Evolutionary conservation across 2,329 filamentous ascomycete genomes (phyloP).

Genomic region (Paracoccidioides brasiliensis): DNA sequence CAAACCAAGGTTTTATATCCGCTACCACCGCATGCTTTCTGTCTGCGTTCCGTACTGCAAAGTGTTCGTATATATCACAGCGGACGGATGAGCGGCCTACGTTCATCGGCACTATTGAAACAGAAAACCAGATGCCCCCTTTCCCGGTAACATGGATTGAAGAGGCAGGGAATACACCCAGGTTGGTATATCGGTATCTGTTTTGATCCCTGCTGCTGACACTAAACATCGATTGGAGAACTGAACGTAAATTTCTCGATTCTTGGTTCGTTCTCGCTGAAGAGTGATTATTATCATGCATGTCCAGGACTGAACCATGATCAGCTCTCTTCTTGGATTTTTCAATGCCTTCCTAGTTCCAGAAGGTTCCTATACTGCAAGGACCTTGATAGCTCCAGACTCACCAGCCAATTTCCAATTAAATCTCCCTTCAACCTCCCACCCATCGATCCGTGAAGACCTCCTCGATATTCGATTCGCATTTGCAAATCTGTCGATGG

Average conservation of each 20-base stretch:
- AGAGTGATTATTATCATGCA: background rate
- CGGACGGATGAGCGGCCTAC: slow-evolving; percentile 18
- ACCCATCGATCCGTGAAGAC: slow-evolving; percentile 18
- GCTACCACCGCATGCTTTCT: background rate
- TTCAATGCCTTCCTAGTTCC: no score
- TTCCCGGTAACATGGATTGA: slow-evolving; percentile 14
- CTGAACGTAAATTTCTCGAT: background rate
- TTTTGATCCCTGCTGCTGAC: background rate
- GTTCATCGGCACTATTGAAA: slow-evolving; percentile 18
- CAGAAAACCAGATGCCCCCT: slow-evolving; percentile 12
- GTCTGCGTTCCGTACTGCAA: background rate
- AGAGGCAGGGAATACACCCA: slow-evolving; percentile 15
- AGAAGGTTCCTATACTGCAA: background rate
- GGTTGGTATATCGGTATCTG: background rate
- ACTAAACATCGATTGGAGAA: background rate
- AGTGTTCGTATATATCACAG: slow-evolving; percentile 19
- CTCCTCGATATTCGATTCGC: slow-evolving; percentile 5
- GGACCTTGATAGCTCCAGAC: background rate
- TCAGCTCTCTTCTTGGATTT: background rate
- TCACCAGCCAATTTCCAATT: slow-evolving; percentile 25
- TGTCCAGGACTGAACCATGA: background rate
- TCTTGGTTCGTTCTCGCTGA: background rate
- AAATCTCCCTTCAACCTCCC: slow-evolving; percentile 17
- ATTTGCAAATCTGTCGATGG: slow-evolving; percentile 10
- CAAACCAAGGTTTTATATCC: background rate